Evolutionary conservation across 805 yeast genomes (phyloP).

Genomic region (Suhomyces tanzawaensis): DNA sequence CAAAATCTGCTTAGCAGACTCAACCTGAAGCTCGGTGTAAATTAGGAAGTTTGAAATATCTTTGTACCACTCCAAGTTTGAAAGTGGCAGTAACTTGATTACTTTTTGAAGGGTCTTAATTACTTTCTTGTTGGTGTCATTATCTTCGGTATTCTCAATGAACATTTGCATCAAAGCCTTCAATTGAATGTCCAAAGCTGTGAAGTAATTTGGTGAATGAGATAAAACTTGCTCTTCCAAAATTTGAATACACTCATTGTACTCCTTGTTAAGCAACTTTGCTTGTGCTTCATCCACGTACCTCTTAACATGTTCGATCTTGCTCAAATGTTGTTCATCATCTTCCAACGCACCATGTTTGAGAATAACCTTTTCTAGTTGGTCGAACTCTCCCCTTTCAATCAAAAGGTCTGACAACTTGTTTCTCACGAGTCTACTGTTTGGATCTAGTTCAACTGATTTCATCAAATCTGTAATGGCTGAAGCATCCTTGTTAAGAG

Average conservation of each 20-base stretch:
- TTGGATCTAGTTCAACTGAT: conserved; percentile 43
- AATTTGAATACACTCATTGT: conserved; percentile 24
- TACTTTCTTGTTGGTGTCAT: conserved; percentile 11
- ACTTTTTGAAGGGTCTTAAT: conserved; percentile 26
- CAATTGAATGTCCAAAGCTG: conserved; percentile 32
- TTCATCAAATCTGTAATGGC: conserved; percentile 53
- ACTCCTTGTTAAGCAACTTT: conserved; percentile 13
- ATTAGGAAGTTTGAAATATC: conserved; percentile 31
- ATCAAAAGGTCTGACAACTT: conserved; percentile 49
- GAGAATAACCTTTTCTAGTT: conserved; percentile 14
- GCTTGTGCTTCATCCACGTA: conserved; percentile 12
- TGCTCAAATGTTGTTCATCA: conserved; percentile 3
- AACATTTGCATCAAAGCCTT: conserved; percentile 17
- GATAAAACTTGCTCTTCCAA: conserved; percentile 24
- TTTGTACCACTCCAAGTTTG: conserved; percentile 24
- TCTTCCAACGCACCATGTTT: conserved; percentile 4
- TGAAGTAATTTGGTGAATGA: conserved; percentile 44
- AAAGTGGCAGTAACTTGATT: conserved; percentile 25
- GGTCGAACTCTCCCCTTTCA: conserved; percentile 51
- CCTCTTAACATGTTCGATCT: conserved; percentile 11
- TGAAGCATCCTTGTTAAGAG: conserved; percentile 50
- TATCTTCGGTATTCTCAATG: conserved; percentile 8
- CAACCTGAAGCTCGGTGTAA: conserved; percentile 52
- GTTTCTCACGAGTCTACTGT: conserved; percentile 46
- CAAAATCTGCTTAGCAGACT: conserved; percentile 48